Evolutionary conservation across 805 yeast genomes (phyloP).

Genomic region (Kuraishia floccosa): DNA sequence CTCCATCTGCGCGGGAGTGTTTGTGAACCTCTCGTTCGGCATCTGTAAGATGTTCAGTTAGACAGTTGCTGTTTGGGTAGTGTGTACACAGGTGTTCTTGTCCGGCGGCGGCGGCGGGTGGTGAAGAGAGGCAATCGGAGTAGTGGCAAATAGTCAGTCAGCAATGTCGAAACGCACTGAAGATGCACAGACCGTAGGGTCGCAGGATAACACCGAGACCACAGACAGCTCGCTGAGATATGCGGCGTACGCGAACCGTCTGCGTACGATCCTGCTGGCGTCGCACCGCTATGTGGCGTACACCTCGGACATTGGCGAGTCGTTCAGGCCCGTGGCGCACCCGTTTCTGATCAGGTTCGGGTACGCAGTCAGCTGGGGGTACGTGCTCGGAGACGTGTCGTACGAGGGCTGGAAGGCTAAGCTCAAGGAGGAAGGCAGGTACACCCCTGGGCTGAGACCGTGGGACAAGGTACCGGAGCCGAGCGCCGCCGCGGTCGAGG

Average conservation of each 20-base stretch:
- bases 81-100: conserved; percentile 1
- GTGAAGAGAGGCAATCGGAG: too few species aligned
- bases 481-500: conserved; percentile 24
- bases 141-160: too few species aligned
- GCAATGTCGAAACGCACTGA: too few species aligned
- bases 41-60: too few species aligned
- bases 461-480: conserved; percentile 44
- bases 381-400: conserved; percentile 64
- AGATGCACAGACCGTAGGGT: too few species aligned
- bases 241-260: conserved; percentile 72
- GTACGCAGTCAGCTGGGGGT: conserved; percentile 69
- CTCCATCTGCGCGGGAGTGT: conserved; percentile 63
- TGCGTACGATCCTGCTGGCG: conserved; percentile 59
- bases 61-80: not conserved
- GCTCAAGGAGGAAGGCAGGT: conserved; percentile 54
- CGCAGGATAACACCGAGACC: conserved; percentile 20
- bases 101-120: too few species aligned
- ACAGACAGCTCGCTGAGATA: conserved; percentile 49
- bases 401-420: conserved; percentile 66
- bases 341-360: conserved; percentile 54
- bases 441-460: conserved; percentile 49
- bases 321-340: conserved; percentile 74
- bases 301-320: conserved; percentile 80
- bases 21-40: conserved; percentile 60
- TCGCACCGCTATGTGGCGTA: conserved; percentile 79